These are phyloP conservation scores for Coemansia pectinata DNA, from an alignment of 192 early-diverging fungal genomes.

Conservation along the genomic window DNA sequence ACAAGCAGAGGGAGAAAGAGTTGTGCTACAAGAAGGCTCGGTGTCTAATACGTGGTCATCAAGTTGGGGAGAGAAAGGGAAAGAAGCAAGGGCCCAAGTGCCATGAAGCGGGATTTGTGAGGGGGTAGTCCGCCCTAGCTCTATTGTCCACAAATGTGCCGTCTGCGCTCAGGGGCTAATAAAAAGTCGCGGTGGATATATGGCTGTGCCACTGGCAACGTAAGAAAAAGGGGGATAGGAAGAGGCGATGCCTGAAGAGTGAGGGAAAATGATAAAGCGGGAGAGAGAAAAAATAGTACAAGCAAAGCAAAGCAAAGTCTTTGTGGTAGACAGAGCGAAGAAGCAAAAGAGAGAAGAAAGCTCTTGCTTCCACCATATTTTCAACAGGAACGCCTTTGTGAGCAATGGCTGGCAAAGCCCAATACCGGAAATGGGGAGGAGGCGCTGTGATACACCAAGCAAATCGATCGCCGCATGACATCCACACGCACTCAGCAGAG, in stretches of 20 bases:
- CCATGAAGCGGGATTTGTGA: constrained; percentile 3
- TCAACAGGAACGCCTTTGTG: neutral
- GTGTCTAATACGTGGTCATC: neutral
- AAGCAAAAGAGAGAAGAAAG: neutral
- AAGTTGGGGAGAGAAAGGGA: neutral
- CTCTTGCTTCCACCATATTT: neutral
- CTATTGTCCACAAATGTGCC: constrained; percentile 5
- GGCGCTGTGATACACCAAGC: constrained; percentile 9
- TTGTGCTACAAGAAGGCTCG: neutral
- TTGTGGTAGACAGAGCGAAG: neutral
- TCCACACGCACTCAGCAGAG: neutral
- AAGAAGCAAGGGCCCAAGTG: neutral
- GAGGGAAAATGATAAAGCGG: neutral
- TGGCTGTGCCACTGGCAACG: neutral
- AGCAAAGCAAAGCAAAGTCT: neutral
- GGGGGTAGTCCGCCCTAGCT: neutral
- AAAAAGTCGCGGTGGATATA: neutral
- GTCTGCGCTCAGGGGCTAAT: neutral
- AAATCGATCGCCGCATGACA: constrained; percentile 9
- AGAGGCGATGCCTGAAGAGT: neutral
- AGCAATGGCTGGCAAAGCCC: neutral
- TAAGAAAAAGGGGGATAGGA: neutral
- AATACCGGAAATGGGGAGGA: constrained; percentile 8
- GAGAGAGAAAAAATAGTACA: constrained; percentile 1
- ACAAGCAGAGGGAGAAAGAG: neutral